Evolutionary conservation across 2,329 filamentous ascomycete species (phyloP).

Genomic region (Phyllosticta paracitricarpa): DNA sequence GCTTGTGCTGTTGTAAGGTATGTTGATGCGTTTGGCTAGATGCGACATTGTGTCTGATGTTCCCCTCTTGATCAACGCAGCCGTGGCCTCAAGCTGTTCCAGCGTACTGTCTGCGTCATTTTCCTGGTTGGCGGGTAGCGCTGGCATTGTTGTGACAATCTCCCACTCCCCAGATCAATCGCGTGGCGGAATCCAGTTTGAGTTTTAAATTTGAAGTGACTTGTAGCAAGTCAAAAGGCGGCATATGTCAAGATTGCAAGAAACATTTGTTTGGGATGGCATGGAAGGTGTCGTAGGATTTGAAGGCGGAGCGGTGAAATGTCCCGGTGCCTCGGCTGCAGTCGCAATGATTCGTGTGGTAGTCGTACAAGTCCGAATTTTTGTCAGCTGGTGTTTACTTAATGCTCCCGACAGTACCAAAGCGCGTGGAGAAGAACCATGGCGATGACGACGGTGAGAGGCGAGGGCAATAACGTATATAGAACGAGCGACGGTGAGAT

Average conservation of each 20-base stretch:
- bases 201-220: not conserved
- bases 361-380: not conserved
- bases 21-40: constrained; percentile 40
- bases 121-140: constrained; percentile 2
- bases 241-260: not conserved
- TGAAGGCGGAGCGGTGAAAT: constrained; percentile 2
- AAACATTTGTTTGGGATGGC: not conserved
- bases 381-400: not conserved
- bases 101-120: not conserved
- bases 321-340: not conserved
- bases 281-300: not conserved
- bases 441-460: not conserved
- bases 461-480: not conserved
- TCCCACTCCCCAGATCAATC: not conserved
- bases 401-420: not conserved
- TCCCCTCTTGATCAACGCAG: not conserved
- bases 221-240: not conserved
- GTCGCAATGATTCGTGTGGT: not conserved
- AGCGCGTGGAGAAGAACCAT: not conserved
- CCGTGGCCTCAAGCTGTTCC: constrained; percentile 3
- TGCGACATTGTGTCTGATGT: constrained; percentile 17
- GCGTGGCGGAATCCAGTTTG: not conserved
- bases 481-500: constrained; percentile 2
- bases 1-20: constrained; percentile 46
- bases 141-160: constrained; percentile 5